phyloP scores from a whole-genome alignment of 2,329 filamentous ascomycete genomes.

The Hymenoscyphus repandus region DNA sequence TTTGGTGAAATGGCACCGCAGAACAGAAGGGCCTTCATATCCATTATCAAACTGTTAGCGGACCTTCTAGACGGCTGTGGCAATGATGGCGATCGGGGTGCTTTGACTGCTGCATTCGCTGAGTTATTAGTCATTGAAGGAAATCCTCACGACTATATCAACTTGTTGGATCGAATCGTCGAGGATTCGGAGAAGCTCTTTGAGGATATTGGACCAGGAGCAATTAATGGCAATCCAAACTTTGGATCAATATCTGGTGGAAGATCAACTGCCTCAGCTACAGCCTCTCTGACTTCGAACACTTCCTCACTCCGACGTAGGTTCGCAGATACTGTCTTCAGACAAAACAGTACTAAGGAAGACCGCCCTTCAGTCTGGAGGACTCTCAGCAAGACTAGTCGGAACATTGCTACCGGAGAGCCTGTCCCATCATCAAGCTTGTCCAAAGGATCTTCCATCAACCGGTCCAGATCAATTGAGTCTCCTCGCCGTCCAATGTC shows the following conservation, averaged over 20 bases:
- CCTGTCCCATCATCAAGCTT: constrained; percentile 46
- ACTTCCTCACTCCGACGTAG: constrained; percentile 79
- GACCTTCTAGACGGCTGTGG: constrained; percentile 85
- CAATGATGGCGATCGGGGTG: constrained; percentile 86
- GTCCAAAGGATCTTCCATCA: constrained; percentile 60
- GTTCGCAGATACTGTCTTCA: constrained; percentile 71
- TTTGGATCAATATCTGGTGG: constrained; percentile 26
- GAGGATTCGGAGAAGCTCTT: constrained; percentile 90
- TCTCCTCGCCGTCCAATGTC: constrained; percentile 52
- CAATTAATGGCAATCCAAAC: constrained; percentile 18
- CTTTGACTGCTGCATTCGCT: constrained; percentile 81
- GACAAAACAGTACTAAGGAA: constrained; percentile 72
- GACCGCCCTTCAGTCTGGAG: constrained; percentile 75
- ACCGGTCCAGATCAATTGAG: constrained; percentile 75
- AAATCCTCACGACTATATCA: constrained; percentile 77
- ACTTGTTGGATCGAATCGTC: constrained; percentile 80
- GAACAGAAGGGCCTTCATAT: constrained; percentile 71
- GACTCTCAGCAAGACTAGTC: constrained; percentile 77
- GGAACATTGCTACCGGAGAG: constrained; percentile 55
- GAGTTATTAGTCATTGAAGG: constrained; percentile 77
- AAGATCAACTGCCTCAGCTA: constrained; percentile 31
- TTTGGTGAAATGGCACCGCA: constrained; percentile 64
- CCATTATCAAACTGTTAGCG: constrained; percentile 78
- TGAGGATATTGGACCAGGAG: constrained; percentile 48
- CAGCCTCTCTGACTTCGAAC: constrained; percentile 77